These are phyloP conservation scores for Stachybotrys elegans DNA, from an alignment of 2,329 filamentous ascomycete genomes.

Conservation along the genomic window DNA sequence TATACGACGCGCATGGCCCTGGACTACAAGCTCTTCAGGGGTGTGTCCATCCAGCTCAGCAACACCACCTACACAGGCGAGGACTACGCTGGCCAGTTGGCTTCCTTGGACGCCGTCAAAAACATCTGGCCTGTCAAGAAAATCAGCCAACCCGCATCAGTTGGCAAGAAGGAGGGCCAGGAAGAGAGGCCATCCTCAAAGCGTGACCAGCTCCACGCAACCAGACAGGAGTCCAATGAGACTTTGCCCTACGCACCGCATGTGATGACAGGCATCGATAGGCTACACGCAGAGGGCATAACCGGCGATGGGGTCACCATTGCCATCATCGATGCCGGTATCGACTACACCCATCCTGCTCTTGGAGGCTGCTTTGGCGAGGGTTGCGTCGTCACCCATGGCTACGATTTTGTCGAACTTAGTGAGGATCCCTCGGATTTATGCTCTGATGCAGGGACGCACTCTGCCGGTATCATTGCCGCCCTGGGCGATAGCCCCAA, in stretches of 20 bases:
- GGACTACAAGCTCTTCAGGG: slow-evolving; percentile 16
- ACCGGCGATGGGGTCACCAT: slow-evolving; percentile 44
- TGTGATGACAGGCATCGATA: slow-evolving; percentile 46
- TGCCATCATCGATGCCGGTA: slow-evolving; percentile 43
- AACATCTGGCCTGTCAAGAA: slow-evolving; percentile 22
- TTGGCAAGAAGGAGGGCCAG: too few species aligned
- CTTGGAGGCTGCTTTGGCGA: slow-evolving; percentile 57
- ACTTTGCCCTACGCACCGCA: slow-evolving; percentile 27
- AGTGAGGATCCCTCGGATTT: slow-evolving; percentile 43
- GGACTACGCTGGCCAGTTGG: slow-evolving; percentile 11
- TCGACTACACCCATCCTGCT: slow-evolving; percentile 56
- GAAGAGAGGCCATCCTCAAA: too few species aligned
- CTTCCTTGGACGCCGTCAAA: slow-evolving; percentile 14
- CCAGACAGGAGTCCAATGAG: neutral
- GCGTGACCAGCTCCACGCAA: too few species aligned
- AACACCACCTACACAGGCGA: slow-evolving; percentile 25
- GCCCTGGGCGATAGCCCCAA: slow-evolving; percentile 40
- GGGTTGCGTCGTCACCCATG: slow-evolving; percentile 49
- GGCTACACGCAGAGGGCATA: slow-evolving; percentile 37
- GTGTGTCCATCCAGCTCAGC: slow-evolving; percentile 15
- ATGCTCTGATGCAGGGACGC: slow-evolving; percentile 51
- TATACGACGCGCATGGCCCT: slow-evolving; percentile 5
- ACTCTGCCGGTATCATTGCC: slow-evolving; percentile 55
- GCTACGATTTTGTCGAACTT: slow-evolving; percentile 49
- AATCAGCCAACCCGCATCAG: slow-evolving; percentile 3